Conservation (phyloP, 192 early-diverging fungal genomes). For the Mortierella claussenii region DNA sequence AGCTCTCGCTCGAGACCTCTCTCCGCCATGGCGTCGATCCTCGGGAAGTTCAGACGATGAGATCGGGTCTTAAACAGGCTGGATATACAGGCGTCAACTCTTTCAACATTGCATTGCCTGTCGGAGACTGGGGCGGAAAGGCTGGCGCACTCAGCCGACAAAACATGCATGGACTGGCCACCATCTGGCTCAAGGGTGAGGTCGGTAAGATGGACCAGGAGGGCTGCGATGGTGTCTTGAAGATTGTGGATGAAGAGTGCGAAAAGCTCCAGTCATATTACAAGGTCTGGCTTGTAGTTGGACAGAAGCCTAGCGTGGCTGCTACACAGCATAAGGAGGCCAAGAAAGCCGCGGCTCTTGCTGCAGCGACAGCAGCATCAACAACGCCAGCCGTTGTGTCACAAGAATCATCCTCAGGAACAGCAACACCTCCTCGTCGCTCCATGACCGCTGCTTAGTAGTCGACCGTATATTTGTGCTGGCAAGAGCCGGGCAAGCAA, state of each 20-base stretch:
- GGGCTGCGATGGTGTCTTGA: constrained; percentile 13
- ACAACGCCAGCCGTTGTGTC: background rate
- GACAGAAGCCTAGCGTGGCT: constrained; percentile 24
- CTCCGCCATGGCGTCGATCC: constrained; percentile 50
- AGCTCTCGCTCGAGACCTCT: constrained; percentile 47
- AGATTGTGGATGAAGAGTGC: constrained; percentile 17
- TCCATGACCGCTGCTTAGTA: background rate
- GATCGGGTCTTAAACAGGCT: constrained; percentile 29
- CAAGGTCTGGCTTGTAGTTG: constrained; percentile 52
- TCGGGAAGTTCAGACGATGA: constrained; percentile 48
- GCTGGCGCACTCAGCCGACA: constrained; percentile 28
- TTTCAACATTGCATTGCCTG: constrained; percentile 45
- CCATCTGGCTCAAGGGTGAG: constrained; percentile 52
- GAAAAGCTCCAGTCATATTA: constrained; percentile 40
- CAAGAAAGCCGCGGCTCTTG: constrained; percentile 3
- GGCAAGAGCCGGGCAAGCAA: too few species aligned
- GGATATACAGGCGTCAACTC: constrained; percentile 44
- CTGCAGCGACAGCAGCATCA: background rate
- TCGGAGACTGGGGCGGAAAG: constrained; percentile 47
- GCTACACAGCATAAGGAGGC: constrained; percentile 17
- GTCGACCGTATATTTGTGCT: too few species aligned
- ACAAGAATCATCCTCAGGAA: background rate
- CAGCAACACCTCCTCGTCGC: background rate
- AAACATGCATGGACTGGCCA: constrained; percentile 51
- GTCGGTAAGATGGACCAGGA: constrained; percentile 36